phyloP scores from a whole-genome alignment of 495 filamentous ascomycete genomes.

The Penicillium paradoxum region DNA sequence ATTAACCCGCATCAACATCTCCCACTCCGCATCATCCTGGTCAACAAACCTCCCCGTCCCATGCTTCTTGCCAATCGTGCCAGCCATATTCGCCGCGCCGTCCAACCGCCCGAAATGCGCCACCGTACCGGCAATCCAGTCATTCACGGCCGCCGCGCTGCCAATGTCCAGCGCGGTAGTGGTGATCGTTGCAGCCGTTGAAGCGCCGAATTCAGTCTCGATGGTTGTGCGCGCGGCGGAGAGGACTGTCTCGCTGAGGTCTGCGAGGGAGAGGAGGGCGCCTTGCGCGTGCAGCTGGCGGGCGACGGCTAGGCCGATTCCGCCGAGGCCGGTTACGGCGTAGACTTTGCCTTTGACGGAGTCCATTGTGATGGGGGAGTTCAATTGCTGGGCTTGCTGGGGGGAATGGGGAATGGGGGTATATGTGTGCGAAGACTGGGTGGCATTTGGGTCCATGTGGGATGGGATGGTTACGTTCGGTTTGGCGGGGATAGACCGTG shows the following conservation, averaged over 20 bases:
- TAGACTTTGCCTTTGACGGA: conserved; percentile 43
- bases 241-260: conserved; percentile 41
- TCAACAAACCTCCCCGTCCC: conserved; percentile 34
- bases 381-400: no score
- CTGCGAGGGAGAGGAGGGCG: conserved; percentile 48
- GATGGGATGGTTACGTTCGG: background rate
- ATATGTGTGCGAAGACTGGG: background rate
- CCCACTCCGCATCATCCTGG: conserved; percentile 47
- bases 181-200: conserved; percentile 11
- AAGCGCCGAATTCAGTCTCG: background rate
- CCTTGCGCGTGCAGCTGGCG: conserved; percentile 44
- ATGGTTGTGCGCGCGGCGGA: conserved; percentile 13
- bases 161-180: conserved; percentile 41
- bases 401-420: background rate
- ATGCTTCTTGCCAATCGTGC: conserved; percentile 38
- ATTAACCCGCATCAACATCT: conserved; percentile 51
- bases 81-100: conserved; percentile 57
- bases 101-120: conserved; percentile 43
- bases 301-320: conserved; percentile 55
- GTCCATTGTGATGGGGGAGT: conserved; percentile 12
- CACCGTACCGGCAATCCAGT: conserved; percentile 44
- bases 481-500: conserved; percentile 1
- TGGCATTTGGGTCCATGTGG: background rate
- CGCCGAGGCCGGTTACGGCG: conserved; percentile 51
- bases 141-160: conserved; percentile 34